Conservation (phyloP, 495 filamentous ascomycete genomes). For the Talaromyces liani region DNA sequence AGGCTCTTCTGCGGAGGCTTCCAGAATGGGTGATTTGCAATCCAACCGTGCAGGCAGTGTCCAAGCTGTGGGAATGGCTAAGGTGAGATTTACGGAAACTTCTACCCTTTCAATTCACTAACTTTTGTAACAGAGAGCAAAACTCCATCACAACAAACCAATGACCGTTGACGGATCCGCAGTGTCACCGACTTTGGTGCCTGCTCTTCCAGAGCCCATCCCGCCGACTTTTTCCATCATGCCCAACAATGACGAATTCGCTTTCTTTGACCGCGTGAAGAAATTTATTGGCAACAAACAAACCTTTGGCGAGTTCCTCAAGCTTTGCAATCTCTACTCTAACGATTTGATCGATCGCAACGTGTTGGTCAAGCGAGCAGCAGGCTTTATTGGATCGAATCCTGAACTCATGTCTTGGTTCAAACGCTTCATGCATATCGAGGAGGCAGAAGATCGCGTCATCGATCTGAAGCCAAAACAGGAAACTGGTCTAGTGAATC, state of each 20-base stretch:
- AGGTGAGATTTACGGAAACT: conserved; percentile 30
- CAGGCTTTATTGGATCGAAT: conserved; percentile 81
- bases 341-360: conserved; percentile 82
- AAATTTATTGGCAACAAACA: conserved; percentile 91
- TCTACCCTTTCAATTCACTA: background rate
- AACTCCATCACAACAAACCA: conserved; percentile 55
- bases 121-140: conserved; percentile 46
- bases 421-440: conserved; percentile 65
- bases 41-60: conserved; percentile 21
- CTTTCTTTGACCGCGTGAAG: conserved; percentile 94
- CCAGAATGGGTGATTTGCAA: conserved; percentile 29
- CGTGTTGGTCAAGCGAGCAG: conserved; percentile 70
- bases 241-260: conserved; percentile 70
- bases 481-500: conserved; percentile 66
- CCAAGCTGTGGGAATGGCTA: conserved; percentile 41
- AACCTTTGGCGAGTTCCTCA: conserved; percentile 88
- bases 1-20: conserved; percentile 23
- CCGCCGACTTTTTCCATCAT: conserved; percentile 52
- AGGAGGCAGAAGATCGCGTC: conserved; percentile 62
- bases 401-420: conserved; percentile 81
- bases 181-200: conserved; percentile 83
- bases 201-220: conserved; percentile 77
- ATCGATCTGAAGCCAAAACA: conserved; percentile 70
- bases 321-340: conserved; percentile 88
- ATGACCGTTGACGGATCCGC: conserved; percentile 55